Evolutionary conservation across 2,329 filamentous ascomycete genomes (phyloP).

Genomic region (Neocucurbitaria cava): DNA sequence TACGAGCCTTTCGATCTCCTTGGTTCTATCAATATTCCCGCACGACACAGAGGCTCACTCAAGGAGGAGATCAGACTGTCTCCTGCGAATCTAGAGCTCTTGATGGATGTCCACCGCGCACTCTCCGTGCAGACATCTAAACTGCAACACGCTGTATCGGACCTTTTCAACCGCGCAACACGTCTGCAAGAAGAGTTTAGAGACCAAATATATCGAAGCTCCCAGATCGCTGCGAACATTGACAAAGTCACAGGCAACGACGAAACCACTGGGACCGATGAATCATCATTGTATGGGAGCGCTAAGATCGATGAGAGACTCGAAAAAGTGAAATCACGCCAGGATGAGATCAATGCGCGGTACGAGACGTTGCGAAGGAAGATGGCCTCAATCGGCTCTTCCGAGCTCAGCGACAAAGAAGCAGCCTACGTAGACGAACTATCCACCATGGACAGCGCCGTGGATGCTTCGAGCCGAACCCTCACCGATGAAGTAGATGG

Average conservation of each 20-base stretch:
- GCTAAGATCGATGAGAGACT: constrained; percentile 67
- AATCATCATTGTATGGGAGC: constrained; percentile 58
- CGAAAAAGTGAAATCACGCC: constrained; percentile 60
- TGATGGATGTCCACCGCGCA: constrained; percentile 76
- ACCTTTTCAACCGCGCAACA: constrained; percentile 75
- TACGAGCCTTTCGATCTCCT: constrained; percentile 65
- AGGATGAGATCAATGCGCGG: constrained; percentile 64
- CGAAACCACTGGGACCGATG: constrained; percentile 45
- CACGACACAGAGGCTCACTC: constrained; percentile 66
- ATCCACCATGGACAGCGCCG: constrained; percentile 49
- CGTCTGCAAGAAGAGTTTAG: constrained; percentile 71
- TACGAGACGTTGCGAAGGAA: constrained; percentile 66
- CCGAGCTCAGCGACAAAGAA: constrained; percentile 69
- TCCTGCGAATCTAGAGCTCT: constrained; percentile 72
- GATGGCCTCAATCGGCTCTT: constrained; percentile 56
- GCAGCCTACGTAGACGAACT: constrained; percentile 66
- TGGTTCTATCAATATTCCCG: constrained; percentile 64
- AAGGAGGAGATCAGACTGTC: constrained; percentile 74
- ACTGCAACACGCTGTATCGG: constrained; percentile 72
- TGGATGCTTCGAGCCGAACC: constrained; percentile 40
- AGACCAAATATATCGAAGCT: constrained; percentile 71
- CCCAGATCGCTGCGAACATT: constrained; percentile 70
- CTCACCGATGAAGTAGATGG: constrained; percentile 43
- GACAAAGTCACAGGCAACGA: constrained; percentile 70
- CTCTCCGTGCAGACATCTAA: constrained; percentile 73